phyloP scores from a whole-genome alignment of 768 basidiomycete genomes.

The Suillus ampliporus region DNA sequence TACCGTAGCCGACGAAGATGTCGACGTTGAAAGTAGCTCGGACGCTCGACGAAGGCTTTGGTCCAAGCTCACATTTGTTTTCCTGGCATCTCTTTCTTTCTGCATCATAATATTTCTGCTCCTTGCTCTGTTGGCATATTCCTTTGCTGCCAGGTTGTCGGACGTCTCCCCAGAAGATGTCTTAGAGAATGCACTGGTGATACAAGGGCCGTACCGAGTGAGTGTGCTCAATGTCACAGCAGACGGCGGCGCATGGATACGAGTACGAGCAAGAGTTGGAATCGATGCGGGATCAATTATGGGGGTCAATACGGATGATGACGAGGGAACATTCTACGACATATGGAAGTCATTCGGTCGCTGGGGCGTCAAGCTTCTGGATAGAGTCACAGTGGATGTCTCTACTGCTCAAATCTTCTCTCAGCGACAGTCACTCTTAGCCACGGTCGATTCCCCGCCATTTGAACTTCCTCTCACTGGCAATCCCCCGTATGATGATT shows the following conservation, averaged over 20 bases:
- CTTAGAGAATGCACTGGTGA: constrained; percentile 56
- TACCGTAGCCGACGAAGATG: constrained; percentile 20
- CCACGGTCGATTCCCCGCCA: constrained; percentile 51
- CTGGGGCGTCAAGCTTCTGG: constrained; percentile 64
- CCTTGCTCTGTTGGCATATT: constrained; percentile 62
- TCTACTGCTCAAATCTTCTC: constrained; percentile 57
- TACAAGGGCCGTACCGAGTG: constrained; percentile 65
- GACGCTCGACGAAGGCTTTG: constrained; percentile 34
- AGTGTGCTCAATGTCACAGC: constrained; percentile 66
- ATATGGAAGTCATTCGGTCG: constrained; percentile 73
- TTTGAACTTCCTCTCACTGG: constrained; percentile 59
- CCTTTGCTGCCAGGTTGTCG: constrained; percentile 64
- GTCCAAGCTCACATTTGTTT: constrained; percentile 50
- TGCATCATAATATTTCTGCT: constrained; percentile 52
- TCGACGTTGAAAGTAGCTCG: constrained; percentile 26
- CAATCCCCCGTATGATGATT: constrained; percentile 43
- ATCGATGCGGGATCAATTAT: constrained; percentile 69
- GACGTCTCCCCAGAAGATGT: constrained; percentile 62
- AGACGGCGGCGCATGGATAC: constrained; percentile 64
- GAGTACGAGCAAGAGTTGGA: constrained; percentile 61
- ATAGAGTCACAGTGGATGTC: constrained; percentile 60
- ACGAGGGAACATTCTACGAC: constrained; percentile 49
- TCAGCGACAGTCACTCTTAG: constrained; percentile 45
- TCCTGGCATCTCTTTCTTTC: constrained; percentile 59
- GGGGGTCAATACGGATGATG: constrained; percentile 53